phyloP scores from a whole-genome alignment of 139 green algal species.

The Microglena sp. region DNA sequence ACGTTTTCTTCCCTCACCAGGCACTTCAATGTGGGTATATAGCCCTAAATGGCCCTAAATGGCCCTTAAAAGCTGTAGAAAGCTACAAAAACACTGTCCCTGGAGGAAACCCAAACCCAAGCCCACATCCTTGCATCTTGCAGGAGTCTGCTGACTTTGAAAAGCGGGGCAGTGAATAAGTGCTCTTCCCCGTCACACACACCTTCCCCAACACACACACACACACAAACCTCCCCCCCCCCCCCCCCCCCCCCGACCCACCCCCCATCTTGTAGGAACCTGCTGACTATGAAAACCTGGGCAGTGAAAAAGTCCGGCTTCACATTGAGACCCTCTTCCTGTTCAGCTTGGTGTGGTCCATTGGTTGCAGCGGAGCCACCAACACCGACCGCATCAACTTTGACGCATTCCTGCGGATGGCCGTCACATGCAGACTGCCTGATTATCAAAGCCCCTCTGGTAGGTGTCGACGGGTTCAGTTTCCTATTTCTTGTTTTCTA shows the following conservation, averaged over 20 bases:
- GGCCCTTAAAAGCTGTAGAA: no score
- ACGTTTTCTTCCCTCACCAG: conserved; percentile 28
- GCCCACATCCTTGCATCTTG: neutral
- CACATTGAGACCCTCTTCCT: conserved; percentile 50
- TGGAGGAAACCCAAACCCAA: no score
- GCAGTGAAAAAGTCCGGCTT: conserved; percentile 13
- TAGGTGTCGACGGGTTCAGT: no score
- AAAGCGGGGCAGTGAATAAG: neutral
- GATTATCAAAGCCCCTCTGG: conserved; percentile 33
- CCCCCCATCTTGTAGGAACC: conserved; percentile 27
- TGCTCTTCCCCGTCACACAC: no score
- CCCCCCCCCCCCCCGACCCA: no score
- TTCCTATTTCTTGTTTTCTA: no score
- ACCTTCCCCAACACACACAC: neutral
- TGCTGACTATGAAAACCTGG: conserved; percentile 19
- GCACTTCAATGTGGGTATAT: conserved; percentile 16
- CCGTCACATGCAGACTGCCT: conserved; percentile 15
- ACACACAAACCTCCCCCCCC: neutral
- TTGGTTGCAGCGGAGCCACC: conserved; percentile 42
- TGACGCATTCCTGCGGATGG: conserved; percentile 51
- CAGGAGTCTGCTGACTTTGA: neutral
- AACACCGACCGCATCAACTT: conserved; percentile 35
- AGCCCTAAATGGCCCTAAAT: no score
- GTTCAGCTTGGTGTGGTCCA: conserved; percentile 56
- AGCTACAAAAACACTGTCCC: no score